Percentiles rank a stretch among this genome's conserved stretches.
Evolutionary conservation across 306 rosid genomes (phyloP).

Genomic region (Amphicarpaea edgeworthii): DNA sequence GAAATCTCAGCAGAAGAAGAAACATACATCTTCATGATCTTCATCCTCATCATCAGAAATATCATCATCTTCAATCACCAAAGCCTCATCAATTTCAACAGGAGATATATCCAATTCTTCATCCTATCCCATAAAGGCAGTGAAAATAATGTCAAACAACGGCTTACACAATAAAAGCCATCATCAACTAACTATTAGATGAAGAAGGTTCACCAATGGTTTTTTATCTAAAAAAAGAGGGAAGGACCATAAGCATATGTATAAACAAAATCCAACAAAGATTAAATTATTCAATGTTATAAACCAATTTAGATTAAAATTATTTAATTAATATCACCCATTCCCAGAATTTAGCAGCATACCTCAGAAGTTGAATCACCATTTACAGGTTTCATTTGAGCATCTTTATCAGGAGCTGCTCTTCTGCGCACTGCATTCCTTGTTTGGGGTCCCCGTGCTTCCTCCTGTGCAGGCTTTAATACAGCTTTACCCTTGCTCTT

Average conservation of each 20-base stretch:
- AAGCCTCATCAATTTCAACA: slow-evolving; percentile 83
- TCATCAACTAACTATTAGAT: slow-evolving; percentile 6
- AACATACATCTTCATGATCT: slow-evolving; percentile 82
- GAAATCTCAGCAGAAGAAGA: slow-evolving; percentile 33
- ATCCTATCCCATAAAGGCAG: slow-evolving; percentile 59
- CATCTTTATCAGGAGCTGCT: slow-evolving; percentile 77
- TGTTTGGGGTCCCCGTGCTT: slow-evolving; percentile 80
- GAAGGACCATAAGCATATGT: neutral
- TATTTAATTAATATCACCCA: slow-evolving; percentile 3
- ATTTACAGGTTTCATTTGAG: slow-evolving; percentile 69
- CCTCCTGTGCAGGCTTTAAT: slow-evolving; percentile 80
- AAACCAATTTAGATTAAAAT: slow-evolving; percentile 15
- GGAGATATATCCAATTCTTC: slow-evolving; percentile 88
- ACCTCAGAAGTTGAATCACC: slow-evolving; percentile 96
- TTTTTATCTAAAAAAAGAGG: slow-evolving; percentile 5
- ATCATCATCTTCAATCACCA: slow-evolving; percentile 94
- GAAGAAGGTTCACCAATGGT: neutral
- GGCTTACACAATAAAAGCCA: neutral
- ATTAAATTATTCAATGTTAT: slow-evolving; percentile 2
- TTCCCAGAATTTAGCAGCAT: slow-evolving; percentile 31
- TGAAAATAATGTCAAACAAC: neutral
- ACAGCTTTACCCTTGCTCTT: slow-evolving; percentile 95
- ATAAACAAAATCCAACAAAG: neutral
- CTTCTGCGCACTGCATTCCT: slow-evolving; percentile 78
- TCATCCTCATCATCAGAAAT: slow-evolving; percentile 91